Base-by-base conservation (phyloP, 257 asterid genomes). In the Fraxinus quadrangulata region DNA sequence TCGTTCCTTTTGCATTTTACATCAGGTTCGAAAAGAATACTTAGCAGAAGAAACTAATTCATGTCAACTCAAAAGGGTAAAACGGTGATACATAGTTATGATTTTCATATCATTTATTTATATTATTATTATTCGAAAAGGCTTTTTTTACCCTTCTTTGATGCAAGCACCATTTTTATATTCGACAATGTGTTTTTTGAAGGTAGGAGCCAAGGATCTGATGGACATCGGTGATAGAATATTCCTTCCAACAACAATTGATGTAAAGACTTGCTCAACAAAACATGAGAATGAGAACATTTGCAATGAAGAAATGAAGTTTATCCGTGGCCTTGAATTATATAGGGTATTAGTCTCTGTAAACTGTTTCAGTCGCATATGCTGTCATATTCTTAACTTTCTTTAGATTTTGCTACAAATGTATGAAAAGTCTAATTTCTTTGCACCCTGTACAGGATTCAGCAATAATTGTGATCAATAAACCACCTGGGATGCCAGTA, bases 401-500 rank as follows among this genome's bases (percentile, higher is more conserved):
- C 72, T 37, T 1, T 80, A 8, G 65, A 67, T 65, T 75, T 75
- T 72, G 49, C 47, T 75, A 59, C 74, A 14, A 45, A 47, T 72
- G 69, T 30, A 28, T 30, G 75, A 49, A 75, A 51, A 17, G 37
- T 66, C 73, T 85, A 73, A 83, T 78, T 21, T 63, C 33, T 40
- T 17, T 21, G 31, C 40, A 3, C 71, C 36, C 49, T 19, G 37
- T 79, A 73, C 83, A 93, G 97, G 98, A 95, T 84, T 82, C 86
- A 65, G 92, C 95, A 8, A 83, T 93, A 77, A 83, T 95, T 83
- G 97, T 81, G 78, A 79, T 91, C 84, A 95, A 95, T 77, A 95
- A 95, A 88, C 99, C 97, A 0, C 94, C 93, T 59, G 97, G 98
- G 83, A 87, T 95, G 89, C 94, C 98, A 51, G 99, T 95, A 68